These are phyloP conservation scores for Prunus davidiana DNA, from an alignment of 306 rosid species.

Conservation along the genomic window DNA sequence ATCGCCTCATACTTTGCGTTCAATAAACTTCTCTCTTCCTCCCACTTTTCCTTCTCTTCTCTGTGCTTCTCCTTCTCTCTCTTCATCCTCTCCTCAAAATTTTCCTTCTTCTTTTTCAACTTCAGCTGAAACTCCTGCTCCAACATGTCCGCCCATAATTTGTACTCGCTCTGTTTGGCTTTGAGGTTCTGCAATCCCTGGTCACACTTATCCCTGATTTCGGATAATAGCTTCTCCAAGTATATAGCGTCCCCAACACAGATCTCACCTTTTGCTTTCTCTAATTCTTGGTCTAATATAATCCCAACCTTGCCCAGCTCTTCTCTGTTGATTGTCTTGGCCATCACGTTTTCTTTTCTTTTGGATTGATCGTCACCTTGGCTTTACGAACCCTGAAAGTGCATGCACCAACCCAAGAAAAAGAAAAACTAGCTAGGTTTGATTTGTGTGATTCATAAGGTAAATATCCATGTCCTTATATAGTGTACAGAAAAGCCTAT, in stretches of 20 bases:
- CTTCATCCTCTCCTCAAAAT: not conserved
- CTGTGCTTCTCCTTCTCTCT: conserved; percentile 1
- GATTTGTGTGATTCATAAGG: not conserved
- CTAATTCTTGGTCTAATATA: not conserved
- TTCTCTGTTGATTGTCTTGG: not conserved
- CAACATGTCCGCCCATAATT: not conserved
- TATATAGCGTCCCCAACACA: not conserved
- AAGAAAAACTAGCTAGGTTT: not conserved
- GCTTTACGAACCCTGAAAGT: not conserved
- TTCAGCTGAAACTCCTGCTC: not conserved
- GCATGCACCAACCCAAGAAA: not conserved
- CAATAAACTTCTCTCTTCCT: not conserved
- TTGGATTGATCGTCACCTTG: not conserved
- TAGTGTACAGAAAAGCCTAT: not conserved
- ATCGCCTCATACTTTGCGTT: not conserved
- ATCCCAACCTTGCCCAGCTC: not conserved
- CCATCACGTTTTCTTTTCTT: not conserved
- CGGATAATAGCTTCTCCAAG: not conserved
- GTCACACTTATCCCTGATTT: conserved; percentile 4
- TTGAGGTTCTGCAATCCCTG: conserved; percentile 4
- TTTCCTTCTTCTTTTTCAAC: not conserved
- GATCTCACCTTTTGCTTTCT: not conserved
- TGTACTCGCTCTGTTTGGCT: not conserved
- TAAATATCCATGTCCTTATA: not conserved
- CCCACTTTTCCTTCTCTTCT: not conserved